Base-by-base conservation (phyloP, 768 basidiomycete genomes). In the Rhodotorula paludigena region DNA sequence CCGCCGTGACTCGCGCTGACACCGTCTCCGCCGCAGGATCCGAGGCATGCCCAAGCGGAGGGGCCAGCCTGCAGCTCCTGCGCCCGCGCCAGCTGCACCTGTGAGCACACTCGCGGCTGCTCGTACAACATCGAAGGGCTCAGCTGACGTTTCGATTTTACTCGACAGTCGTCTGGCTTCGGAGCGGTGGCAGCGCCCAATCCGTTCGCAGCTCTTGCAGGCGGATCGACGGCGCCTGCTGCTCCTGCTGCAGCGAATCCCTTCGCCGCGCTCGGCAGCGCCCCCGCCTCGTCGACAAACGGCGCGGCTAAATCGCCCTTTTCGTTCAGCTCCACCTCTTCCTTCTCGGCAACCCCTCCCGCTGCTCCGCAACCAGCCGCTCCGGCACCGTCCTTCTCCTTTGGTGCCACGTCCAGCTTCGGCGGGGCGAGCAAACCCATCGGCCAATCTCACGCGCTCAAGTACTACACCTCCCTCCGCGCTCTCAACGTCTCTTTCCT, bases 401-500 rank as follows among this genome's bases (percentile, higher is more conserved):
- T 53, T 38, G 28, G 28, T 57, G 32, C 56, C 0, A 6, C 56
- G 11, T 32, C 42, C 1, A 8, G 30, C 6, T 30, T 28, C 10
- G 28, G 41, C 1, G n/a, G 33, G 18, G 28, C 56, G 21, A 10
- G n/a, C n/a, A 30, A 38, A 28, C 32, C 30, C 42, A 3, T 8
- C 11, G 23, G 0, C 7, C 51, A 64, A 18, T n/a, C 55, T 1
- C 30, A 63, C 36, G 44, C 51, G 20, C 62, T 60, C 42, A 56
- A 54, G 32, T 72, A 72, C 64, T 72, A 57, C 64, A 53, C 63
- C 25, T 49, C 71, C 16, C 58, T 68, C 1, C 59, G 71, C 18
- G 66, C 61, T 3, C 64, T 72, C 44, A 72, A 72, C 64, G 39
- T 68, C 42, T 56, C 71, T 1, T 58, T 68, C 30, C 18, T 65